Evolutionary conservation across 331 rosid species (phyloP).

Genomic region (Ulmus americana): DNA sequence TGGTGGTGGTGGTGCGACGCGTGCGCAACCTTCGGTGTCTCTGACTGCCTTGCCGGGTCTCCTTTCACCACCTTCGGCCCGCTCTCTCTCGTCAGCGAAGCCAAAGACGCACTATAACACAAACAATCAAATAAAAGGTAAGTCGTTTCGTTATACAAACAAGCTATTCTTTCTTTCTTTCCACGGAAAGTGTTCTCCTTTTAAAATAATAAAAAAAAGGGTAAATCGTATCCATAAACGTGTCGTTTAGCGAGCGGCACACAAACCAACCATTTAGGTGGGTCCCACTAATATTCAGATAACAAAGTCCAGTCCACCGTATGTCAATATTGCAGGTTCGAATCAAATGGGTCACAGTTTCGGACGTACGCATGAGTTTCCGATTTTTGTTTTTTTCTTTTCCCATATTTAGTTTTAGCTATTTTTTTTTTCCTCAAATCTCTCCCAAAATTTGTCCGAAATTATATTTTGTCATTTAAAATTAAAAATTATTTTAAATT

Average conservation of each 20-base stretch:
- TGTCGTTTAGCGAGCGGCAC: constrained; percentile 4
- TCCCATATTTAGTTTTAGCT: background rate
- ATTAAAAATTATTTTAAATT: too few relatives aligned
- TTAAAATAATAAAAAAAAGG: too few relatives aligned
- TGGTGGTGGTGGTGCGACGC: constrained; percentile 26
- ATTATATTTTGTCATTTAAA: too few relatives aligned
- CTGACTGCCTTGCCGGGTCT: constrained; percentile 55
- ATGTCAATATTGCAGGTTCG: background rate
- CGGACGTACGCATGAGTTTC: background rate
- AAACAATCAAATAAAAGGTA: background rate
- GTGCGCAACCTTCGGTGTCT: constrained; percentile 32
- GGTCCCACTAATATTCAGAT: background rate
- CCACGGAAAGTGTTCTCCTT: too few relatives aligned
- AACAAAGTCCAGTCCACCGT: background rate
- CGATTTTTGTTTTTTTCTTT: background rate
- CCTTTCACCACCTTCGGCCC: constrained; percentile 89
- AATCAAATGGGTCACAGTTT: background rate
- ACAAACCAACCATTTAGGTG: background rate
- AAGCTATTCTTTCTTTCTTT: too few relatives aligned
- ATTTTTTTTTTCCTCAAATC: rapidly evolving
- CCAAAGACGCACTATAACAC: constrained; percentile 65
- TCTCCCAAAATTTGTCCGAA: too few relatives aligned
- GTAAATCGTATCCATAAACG: constrained; percentile 3
- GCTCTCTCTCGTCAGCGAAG: constrained; percentile 72
- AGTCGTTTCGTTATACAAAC: too few relatives aligned